These are phyloP conservation scores for Hylodesmum podocarpum DNA, from an alignment of 306 rosid genomes.

Conservation along the genomic window DNA sequence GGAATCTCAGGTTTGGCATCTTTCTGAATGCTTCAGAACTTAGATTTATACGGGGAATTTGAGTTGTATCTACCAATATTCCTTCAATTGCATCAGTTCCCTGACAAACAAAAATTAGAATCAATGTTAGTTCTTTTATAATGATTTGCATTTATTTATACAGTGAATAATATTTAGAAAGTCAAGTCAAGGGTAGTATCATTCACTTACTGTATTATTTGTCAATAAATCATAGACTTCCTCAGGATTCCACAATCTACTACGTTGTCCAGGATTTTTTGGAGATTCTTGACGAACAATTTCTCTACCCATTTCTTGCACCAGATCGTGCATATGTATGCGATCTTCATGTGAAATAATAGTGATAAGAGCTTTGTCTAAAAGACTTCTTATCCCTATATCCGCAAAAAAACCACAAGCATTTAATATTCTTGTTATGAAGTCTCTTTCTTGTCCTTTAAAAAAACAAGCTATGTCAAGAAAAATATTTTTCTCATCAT, in stretches of 20 bases:
- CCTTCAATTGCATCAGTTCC: background rate
- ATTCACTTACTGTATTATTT: background rate
- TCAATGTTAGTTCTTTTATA: too few species aligned
- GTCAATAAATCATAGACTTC: constrained; percentile 3
- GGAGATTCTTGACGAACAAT: constrained; percentile 24
- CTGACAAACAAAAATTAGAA: background rate
- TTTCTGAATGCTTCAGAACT: background rate
- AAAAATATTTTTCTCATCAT: background rate
- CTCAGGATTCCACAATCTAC: background rate
- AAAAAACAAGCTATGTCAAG: constrained; percentile 24
- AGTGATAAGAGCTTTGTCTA: background rate
- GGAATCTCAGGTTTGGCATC: constrained; percentile 5
- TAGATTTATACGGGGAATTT: background rate
- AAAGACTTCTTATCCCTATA: background rate
- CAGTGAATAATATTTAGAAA: background rate
- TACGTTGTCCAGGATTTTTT: background rate
- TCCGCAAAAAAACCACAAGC: background rate
- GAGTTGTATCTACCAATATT: background rate
- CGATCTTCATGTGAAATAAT: background rate
- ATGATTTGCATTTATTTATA: too few species aligned
- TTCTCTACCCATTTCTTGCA: constrained; percentile 12
- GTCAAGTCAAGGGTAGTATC: background rate
- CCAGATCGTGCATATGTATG: constrained; percentile 24
- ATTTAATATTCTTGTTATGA: background rate
- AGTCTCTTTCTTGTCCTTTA: background rate